These are phyloP conservation scores for Aureobasidium subglaciale DNA, from an alignment of 2,329 filamentous ascomycete species.

Conservation along the genomic window DNA sequence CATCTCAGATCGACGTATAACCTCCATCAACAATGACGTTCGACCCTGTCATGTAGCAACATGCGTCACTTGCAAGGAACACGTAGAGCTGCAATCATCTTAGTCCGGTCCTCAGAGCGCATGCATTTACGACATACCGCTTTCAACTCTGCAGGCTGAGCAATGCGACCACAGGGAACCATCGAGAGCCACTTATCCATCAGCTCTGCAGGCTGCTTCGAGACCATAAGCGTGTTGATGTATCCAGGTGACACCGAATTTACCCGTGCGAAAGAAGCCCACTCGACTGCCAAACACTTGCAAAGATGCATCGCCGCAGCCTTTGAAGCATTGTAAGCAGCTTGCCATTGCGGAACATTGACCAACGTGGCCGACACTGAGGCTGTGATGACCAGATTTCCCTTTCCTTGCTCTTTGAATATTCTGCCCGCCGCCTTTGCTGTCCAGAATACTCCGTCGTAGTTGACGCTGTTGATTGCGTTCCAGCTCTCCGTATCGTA, in stretches of 20 bases:
- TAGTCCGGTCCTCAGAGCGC: not conserved
- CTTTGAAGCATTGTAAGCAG: slow-evolving; percentile 22
- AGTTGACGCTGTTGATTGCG: slow-evolving; percentile 45
- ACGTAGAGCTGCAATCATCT: slow-evolving; percentile 37
- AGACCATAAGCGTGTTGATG: slow-evolving; percentile 62
- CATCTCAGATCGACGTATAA: slow-evolving; percentile 37
- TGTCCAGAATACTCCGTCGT: slow-evolving; percentile 82
- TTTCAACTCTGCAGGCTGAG: slow-evolving; percentile 64
- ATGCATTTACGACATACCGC: slow-evolving; percentile 46
- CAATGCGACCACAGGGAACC: slow-evolving; percentile 49
- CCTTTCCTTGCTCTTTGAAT: slow-evolving; percentile 70
- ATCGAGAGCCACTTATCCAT: slow-evolving; percentile 54
- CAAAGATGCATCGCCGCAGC: slow-evolving; percentile 32
- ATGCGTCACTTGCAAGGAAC: slow-evolving; percentile 61
- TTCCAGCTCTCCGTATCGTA: slow-evolving; percentile 43
- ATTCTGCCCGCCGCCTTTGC: slow-evolving; percentile 76
- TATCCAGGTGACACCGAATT: slow-evolving; percentile 68
- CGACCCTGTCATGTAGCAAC: slow-evolving; percentile 44
- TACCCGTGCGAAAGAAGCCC: slow-evolving; percentile 51
- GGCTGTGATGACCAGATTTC: slow-evolving; percentile 87
- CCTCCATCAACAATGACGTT: slow-evolving; percentile 45
- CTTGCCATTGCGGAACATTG: slow-evolving; percentile 86
- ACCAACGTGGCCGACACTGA: slow-evolving; percentile 88
- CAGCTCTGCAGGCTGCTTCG: slow-evolving; percentile 54
- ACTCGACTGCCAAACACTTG: slow-evolving; percentile 65